Base-by-base conservation (phyloP, 2,329 filamentous ascomycete species). In the Trichoderma simmonsii region DNA sequence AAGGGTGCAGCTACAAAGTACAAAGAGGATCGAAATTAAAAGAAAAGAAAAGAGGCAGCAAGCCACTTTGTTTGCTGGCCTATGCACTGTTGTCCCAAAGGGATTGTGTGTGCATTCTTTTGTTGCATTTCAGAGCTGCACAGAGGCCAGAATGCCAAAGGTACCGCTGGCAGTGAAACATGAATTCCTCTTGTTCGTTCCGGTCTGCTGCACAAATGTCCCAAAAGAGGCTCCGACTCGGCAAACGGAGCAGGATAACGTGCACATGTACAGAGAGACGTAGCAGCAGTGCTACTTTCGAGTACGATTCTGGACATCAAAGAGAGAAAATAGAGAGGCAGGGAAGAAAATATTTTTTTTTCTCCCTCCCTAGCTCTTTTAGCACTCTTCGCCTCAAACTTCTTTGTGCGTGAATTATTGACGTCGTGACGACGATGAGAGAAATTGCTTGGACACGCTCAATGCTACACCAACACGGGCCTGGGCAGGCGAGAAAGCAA, bases 391-490 rank as follows among this genome's bases (percentile, higher is more conserved):
- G 21, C 14, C 14, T 11, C 34, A 36, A 36, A 36, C 34, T 21
- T 34, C 8, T 34, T 21, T 48, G 24, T 62, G 57, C 39, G 30
- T 36, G 57, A 34, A 54, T 34, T 54, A 54, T 61, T 54, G 61
- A 36, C 57, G 26, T 34, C 67, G 67, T 26, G 57, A 61, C 60
- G 48, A 32, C 43, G n/a, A 51, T 2, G 54, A n/a, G 56, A 51
- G 39, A 43, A 43, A 43, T 51, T 70, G 39, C 39, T 36, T 61
- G 28, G 34, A 48, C 34, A 36, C 30, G 54, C 18, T 34, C 56
- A 36, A 62, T 70, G 67, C 57, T 51, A 70, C 67, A 70, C 67
- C 39, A 70, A 54, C 36, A 62, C 39, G 56, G 63, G 28, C 28
- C 48, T 34, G 66, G 39, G 57, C 66, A 34, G 57, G 65, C 54